Evolutionary conservation across 352 stramenopile species (phyloP).

Genomic region (Phytophthora chlamydospora): DNA sequence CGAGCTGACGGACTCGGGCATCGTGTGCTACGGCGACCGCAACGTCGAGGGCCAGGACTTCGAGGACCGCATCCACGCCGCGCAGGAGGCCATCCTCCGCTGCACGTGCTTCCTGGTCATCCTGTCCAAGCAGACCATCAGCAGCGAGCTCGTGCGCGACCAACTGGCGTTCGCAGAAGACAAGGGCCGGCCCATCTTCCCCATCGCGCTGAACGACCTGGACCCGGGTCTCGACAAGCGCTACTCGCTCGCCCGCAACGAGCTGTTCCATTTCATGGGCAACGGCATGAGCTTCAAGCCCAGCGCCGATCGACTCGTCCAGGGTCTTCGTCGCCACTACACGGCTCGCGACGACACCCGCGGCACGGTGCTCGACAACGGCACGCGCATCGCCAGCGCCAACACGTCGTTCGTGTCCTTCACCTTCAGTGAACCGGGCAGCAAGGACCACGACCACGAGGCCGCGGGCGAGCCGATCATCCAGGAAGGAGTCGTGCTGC

Average conservation of each 20-base stretch:
- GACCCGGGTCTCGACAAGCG: slow-evolving; percentile 76
- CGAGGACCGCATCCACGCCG: slow-evolving; percentile 75
- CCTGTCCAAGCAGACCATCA: slow-evolving; percentile 75
- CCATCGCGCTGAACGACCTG: slow-evolving; percentile 79
- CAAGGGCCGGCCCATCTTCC: slow-evolving; percentile 84
- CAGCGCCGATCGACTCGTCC: slow-evolving; percentile 59
- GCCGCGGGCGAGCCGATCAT: slow-evolving; percentile 29
- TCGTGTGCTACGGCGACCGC: slow-evolving; percentile 73
- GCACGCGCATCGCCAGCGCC: slow-evolving; percentile 35
- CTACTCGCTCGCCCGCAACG: slow-evolving; percentile 81
- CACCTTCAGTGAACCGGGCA: slow-evolving; percentile 30
- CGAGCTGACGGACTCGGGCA: slow-evolving; percentile 56
- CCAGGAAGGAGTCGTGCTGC: slow-evolving; percentile 32
- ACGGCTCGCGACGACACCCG: slow-evolving; percentile 13
- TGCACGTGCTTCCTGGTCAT: slow-evolving; percentile 82
- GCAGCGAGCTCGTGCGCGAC: slow-evolving; percentile 77
- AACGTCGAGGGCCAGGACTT: slow-evolving; percentile 68
- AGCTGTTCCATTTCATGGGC: slow-evolving; percentile 82
- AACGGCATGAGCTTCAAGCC: slow-evolving; percentile 75
- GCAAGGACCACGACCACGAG: slow-evolving; percentile 22
- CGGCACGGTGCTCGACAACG: slow-evolving; percentile 27
- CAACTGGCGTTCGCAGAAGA: slow-evolving; percentile 86
- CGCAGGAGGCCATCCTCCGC: slow-evolving; percentile 80
- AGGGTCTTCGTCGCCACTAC: slow-evolving; percentile 49
- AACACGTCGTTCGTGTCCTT: slow-evolving; percentile 58